Evolutionary conservation across 2,329 filamentous ascomycete species (phyloP).

Genomic region (Metarhizium guizhouense): DNA sequence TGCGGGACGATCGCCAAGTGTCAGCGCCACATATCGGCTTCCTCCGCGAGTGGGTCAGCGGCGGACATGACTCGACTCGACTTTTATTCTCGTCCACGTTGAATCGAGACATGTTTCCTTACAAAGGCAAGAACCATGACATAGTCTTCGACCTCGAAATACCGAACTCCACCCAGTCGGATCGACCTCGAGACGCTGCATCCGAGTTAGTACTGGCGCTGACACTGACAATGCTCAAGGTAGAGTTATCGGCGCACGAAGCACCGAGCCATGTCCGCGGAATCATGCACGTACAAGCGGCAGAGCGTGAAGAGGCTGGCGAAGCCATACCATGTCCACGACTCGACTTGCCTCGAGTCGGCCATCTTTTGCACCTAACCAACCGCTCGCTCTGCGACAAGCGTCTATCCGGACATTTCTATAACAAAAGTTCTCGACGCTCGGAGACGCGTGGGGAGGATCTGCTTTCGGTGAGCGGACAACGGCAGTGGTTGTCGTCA

Average conservation of each 20-base stretch:
- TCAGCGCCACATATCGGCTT: neutral
- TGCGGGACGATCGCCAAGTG: neutral
- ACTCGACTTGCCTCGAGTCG: neutral
- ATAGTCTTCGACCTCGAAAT: slow-evolving; percentile 2
- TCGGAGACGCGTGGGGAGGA: neutral
- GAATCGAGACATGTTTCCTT: neutral
- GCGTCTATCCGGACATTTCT: neutral
- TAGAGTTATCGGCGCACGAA: too few species aligned
- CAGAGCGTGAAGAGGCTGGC: slow-evolving; percentile 3
- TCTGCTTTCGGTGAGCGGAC: neutral
- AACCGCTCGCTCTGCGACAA: neutral
- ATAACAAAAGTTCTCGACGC: neutral
- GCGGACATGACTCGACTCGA: too few species aligned
- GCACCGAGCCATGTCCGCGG: neutral
- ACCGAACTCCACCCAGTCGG: slow-evolving; percentile 1
- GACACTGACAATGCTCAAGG: too few species aligned
- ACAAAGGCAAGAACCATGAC: slow-evolving; percentile 4
- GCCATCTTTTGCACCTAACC: neutral
- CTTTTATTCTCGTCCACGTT: neutral
- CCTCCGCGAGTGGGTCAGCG: too few species aligned
- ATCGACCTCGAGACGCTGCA: slow-evolving; percentile 3
- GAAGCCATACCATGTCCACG: slow-evolving; percentile 6
- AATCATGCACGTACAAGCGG: neutral
- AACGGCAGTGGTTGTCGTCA: too few species aligned
- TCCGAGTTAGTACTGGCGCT: neutral